Base-by-base conservation (phyloP, 1,284 basidiomycete species). In the Tylopilus orsonianus region DNA sequence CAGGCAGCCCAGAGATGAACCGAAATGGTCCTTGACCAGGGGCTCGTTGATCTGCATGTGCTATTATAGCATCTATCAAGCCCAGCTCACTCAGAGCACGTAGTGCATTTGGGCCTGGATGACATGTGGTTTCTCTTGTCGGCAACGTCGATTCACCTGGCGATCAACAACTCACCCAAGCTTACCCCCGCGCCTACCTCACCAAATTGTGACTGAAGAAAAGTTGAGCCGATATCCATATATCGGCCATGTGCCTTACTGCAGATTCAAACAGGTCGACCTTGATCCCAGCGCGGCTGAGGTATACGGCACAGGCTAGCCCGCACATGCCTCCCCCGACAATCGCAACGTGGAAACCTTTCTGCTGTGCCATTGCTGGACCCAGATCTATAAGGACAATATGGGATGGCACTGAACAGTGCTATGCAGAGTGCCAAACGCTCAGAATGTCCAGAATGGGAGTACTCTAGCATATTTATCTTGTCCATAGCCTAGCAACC, bases 251-350 rank as follows among this genome's bases (percentile, higher is more conserved):
- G 10, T 16, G 12, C 39, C 53, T 47, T 48, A 70, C 77, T 39
- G 79, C 73, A 46, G 77, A 71, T 60, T 81, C 80, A 52, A 79
- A 81, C 3, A 81, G 52, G 18, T 75, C 66, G 13, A 75, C 74
- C 19, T 68, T 55, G 18, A 82, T 61, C 1, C 78, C 79, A 3
- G 66, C 65, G 38, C 63, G 68, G n/a, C 57, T 49, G 20, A 82
- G 65, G 22, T 68, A 74, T 34, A 75, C 63, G 5, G 79, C 77
- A 39, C 71, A 74, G 4, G 71, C 69, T 18, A 80, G 57, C 8
- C 79, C 78, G 50, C 72, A 75, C 57, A 81, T 72, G 14, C 79
- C 79, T 19, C 77, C 78, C 27, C 79, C 79, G 4, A 81, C 67
- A 29, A 81, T 71, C 1, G 77, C 76, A 20, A 81, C 70, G 34